phyloP scores from a whole-genome alignment of 1,284 basidiomycete species.

The Apiotrichum laibachii region DNA sequence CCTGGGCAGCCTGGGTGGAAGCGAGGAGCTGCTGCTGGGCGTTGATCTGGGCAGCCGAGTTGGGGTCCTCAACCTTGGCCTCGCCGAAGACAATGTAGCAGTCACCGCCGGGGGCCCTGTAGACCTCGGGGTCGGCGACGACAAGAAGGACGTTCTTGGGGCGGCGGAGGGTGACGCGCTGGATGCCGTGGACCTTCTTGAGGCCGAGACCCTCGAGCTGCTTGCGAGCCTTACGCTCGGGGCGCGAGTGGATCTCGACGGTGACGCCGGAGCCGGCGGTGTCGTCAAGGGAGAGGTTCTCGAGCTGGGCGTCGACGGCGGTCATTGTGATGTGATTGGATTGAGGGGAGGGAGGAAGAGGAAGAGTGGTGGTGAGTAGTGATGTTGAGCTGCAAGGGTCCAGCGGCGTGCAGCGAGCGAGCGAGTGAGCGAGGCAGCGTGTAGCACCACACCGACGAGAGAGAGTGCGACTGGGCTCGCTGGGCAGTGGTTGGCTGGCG shows the following conservation, averaged over 20 bases:
- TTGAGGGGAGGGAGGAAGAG: background rate
- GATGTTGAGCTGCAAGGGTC: background rate
- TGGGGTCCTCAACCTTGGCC: constrained; percentile 95
- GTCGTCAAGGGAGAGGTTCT: constrained; percentile 59
- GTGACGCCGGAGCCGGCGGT: constrained; percentile 63
- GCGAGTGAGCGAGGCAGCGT: background rate
- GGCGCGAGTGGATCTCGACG: constrained; percentile 87
- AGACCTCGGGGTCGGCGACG: constrained; percentile 90
- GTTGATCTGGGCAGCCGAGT: constrained; percentile 74
- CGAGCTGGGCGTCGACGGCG: constrained; percentile 57
- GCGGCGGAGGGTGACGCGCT: constrained; percentile 88
- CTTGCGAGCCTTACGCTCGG: constrained; percentile 88
- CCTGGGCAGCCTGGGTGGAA: constrained; percentile 48
- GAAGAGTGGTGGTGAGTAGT: background rate
- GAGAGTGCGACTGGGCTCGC: no score
- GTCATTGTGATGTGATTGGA: constrained; percentile 53
- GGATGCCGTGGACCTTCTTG: constrained; percentile 89
- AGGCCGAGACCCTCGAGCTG: constrained; percentile 69
- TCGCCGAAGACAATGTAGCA: constrained; percentile 99
- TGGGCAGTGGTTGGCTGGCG: no score
- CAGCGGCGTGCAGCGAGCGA: background rate
- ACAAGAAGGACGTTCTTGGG: constrained; percentile 96
- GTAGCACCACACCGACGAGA: no score
- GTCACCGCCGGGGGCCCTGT: constrained; percentile 95
- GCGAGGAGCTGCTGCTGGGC: constrained; percentile 78